A percentile compares a stretch with the other conserved stretches of the same genome.
These are phyloP conservation scores for Tulasnella sp. DNA, from an alignment of 768 basidiomycete genomes.

Conservation along the genomic window DNA sequence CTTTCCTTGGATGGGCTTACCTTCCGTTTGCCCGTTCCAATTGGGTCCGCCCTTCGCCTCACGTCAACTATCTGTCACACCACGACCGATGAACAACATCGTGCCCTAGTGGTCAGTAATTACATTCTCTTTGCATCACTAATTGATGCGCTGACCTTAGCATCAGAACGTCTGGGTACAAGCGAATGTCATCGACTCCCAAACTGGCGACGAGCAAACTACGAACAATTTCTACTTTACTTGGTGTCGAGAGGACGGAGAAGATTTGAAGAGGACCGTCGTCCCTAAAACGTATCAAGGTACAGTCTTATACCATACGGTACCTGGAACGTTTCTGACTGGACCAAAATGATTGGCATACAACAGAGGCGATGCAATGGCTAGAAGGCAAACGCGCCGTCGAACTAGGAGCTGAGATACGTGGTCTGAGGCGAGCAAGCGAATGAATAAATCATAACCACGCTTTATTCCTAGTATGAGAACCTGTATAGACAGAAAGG, in stretches of 20 bases:
- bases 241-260: constrained; percentile 44
- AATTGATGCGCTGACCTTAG: neutral
- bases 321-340: constrained; percentile 24
- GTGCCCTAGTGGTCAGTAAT: constrained; percentile 51
- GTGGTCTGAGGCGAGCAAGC: constrained; percentile 6
- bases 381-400: constrained; percentile 62
- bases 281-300: constrained; percentile 66
- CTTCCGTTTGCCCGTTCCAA: constrained; percentile 73
- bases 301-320: constrained; percentile 22
- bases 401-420: constrained; percentile 7
- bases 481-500: too few species aligned
- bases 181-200: constrained; percentile 62
- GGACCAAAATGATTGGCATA: constrained; percentile 25
- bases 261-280: constrained; percentile 39
- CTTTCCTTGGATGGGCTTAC: constrained; percentile 72
- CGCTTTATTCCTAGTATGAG: too few species aligned
- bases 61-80: constrained; percentile 62
- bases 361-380: constrained; percentile 74
- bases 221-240: constrained; percentile 76
- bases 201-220: constrained; percentile 53
- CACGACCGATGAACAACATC: constrained; percentile 40
- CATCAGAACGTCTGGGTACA: constrained; percentile 60
- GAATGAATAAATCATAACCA: neutral
- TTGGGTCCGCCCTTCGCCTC: constrained; percentile 71
- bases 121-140: neutral